Conservation (phyloP, 169 alveolate species). For the Cryptosporidium parvum region DNA sequence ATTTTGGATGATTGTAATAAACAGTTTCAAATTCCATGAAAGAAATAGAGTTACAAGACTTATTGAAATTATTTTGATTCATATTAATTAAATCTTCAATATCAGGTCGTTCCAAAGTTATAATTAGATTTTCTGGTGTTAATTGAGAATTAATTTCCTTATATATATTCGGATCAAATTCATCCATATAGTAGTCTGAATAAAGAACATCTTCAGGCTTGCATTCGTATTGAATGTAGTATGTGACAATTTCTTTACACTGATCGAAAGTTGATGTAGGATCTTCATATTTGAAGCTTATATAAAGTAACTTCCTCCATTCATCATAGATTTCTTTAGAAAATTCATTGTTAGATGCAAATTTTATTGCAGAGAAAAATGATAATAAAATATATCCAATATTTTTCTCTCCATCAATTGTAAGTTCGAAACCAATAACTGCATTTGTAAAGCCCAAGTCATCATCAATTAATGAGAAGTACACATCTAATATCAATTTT, state of each 20-base stretch:
- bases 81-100: background rate
- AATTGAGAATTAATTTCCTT: slow-evolving; percentile 31
- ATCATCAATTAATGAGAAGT: background rate
- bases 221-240: slow-evolving; percentile 4
- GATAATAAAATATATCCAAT: slow-evolving; percentile 5
- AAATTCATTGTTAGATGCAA: background rate
- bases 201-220: slow-evolving; percentile 49
- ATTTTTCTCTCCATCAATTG: slow-evolving; percentile 19
- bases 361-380: slow-evolving; percentile 21
- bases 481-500: background rate
- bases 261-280: background rate
- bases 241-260: background rate
- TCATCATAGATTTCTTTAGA: slow-evolving; percentile 7
- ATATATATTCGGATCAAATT: background rate
- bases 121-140: slow-evolving; percentile 25
- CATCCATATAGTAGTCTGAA: background rate
- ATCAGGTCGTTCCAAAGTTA: background rate
- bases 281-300: slow-evolving; percentile 6
- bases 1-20: background rate
- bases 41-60: background rate
- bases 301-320: background rate
- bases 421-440: background rate
- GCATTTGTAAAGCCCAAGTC: slow-evolving; percentile 20
- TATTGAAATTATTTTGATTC: background rate
- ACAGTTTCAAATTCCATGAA: background rate